Evolutionary conservation across 257 asterid species (phyloP).

Genomic region (Galeopsis tetrahit): DNA sequence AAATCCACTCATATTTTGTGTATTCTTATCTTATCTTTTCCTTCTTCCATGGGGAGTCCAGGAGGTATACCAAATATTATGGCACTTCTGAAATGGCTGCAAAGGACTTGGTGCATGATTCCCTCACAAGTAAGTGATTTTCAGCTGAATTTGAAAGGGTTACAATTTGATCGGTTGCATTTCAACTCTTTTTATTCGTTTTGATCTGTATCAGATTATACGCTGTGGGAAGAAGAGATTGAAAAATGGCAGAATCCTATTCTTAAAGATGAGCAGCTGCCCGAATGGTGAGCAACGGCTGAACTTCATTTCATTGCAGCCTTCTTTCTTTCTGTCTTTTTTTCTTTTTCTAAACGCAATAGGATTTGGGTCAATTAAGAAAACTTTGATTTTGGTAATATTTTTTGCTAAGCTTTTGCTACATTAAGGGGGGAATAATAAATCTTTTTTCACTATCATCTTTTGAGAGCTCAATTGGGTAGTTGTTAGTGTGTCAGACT

Average conservation of each 20-base stretch:
- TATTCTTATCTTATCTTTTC: constrained; percentile 17
- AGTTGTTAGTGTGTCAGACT: constrained; percentile 11
- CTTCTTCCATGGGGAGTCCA: constrained; percentile 41
- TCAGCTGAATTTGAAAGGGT: constrained; percentile 1
- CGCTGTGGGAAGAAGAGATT: constrained; percentile 96
- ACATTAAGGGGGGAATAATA: neutral
- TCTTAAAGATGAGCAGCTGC: constrained; percentile 77
- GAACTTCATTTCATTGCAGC: neutral
- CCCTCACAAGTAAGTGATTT: constrained; percentile 80
- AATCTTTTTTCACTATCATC: neutral
- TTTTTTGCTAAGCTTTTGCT: neutral
- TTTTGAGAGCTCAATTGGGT: neutral
- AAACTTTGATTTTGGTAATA: neutral
- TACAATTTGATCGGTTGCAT: neutral
- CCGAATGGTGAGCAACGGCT: constrained; percentile 78
- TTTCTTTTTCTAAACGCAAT: neutral
- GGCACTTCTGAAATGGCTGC: constrained; percentile 94
- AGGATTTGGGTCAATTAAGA: neutral
- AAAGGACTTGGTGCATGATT: constrained; percentile 84
- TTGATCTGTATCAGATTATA: constrained; percentile 64
- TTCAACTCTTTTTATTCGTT: neutral
- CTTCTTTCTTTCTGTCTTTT: neutral
- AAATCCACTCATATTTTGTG: constrained; percentile 22
- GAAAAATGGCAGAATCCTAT: constrained; percentile 98
- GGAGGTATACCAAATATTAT: constrained; percentile 97